Base-by-base conservation (phyloP, 2,329 filamentous ascomycete species). In the Epichloe baconii region DNA sequence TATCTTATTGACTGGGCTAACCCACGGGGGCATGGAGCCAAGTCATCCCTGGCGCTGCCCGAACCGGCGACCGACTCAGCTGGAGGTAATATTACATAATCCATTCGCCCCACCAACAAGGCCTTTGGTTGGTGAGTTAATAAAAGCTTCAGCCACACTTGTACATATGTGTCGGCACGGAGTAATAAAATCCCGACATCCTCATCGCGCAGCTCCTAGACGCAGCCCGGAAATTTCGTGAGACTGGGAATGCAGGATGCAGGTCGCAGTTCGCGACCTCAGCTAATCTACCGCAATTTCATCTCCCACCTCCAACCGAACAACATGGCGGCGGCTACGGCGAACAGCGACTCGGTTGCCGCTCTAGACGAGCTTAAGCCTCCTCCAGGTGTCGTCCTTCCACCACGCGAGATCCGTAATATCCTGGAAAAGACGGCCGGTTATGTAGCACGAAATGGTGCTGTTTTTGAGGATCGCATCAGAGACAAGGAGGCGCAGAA, bases 351-450 rank as follows among this genome's bases (percentile, higher is more conserved):
- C 65, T 66, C 73, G 57, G 68, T 71, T 41, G 70, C 72, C 41
- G 67, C 66, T 46, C 73, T 83, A 51, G 80, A 89, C 56, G 78
- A 82, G 55, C 79, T 82, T 65, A 91, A 89, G 66, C 82, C 88
- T 36, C 91, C 91, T 3, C 72, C 83, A 53, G 88, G 89, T 55
- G 78, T 95, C 56, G 86, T 96, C 52, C 78, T 96, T 50, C 93
- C 93, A 21, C 93, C 93, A 11, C 91, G 83, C 64, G 86, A 90
- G 64, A 89, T 96, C 62, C 83, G 89, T 74, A 73, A 75, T 65
- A 68, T 91, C 58, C 82, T 98, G 62, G 90, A 96, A 68, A 97
- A 95, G 72, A 95, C 91, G 12, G 91, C 93, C 49, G 89, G 89
- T 45, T 97, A 94, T 65, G 87, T 96, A 53, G 83, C 83, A 57